Conservation (phyloP, 768 basidiomycete species). For the Lanmaoa pseudosensibilis region DNA sequence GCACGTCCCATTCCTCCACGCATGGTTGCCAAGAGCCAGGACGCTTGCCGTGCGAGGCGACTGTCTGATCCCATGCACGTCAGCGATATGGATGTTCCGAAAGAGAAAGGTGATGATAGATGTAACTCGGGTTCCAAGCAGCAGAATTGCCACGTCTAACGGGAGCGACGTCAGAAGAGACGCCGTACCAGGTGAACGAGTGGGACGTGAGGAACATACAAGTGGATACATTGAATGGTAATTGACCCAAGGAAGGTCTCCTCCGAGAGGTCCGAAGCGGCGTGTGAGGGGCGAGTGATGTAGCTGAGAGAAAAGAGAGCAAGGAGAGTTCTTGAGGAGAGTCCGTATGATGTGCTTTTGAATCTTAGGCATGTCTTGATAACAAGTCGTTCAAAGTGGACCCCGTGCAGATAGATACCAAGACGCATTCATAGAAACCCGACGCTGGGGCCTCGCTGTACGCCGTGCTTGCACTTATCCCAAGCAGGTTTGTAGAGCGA, state of each 20-base stretch:
- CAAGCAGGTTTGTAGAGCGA: slow-evolving; percentile 71
- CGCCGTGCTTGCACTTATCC: slow-evolving; percentile 83
- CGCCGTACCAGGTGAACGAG: not conserved
- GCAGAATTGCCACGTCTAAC: slow-evolving; percentile 71
- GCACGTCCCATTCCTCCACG: slow-evolving; percentile 76
- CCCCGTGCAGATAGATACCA: not conserved
- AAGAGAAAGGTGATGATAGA: slow-evolving; percentile 84
- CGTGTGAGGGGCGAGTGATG: slow-evolving; percentile 27
- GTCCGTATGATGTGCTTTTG: slow-evolving; percentile 64
- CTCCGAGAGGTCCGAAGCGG: slow-evolving; percentile 31
- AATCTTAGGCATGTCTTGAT: slow-evolving; percentile 59
- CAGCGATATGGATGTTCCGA: slow-evolving; percentile 77
- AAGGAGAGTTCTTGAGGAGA: slow-evolving; percentile 27
- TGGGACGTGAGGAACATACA: slow-evolving; percentile 43
- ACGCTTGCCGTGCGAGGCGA: slow-evolving; percentile 78
- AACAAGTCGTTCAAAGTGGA: not conserved
- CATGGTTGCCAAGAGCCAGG: slow-evolving; percentile 82
- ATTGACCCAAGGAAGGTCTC: slow-evolving; percentile 64
- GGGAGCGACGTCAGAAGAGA: not conserved
- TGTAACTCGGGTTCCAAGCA: slow-evolving; percentile 76
- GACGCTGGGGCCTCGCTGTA: slow-evolving; percentile 63
- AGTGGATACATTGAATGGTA: slow-evolving; percentile 70
- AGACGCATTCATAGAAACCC: slow-evolving; percentile 66
- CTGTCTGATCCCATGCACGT: slow-evolving; percentile 82
- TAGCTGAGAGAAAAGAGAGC: slow-evolving; percentile 27